These are phyloP conservation scores for Trichoderma afroharzianum DNA, from an alignment of 2,329 filamentous ascomycete species.

Conservation along the genomic window DNA sequence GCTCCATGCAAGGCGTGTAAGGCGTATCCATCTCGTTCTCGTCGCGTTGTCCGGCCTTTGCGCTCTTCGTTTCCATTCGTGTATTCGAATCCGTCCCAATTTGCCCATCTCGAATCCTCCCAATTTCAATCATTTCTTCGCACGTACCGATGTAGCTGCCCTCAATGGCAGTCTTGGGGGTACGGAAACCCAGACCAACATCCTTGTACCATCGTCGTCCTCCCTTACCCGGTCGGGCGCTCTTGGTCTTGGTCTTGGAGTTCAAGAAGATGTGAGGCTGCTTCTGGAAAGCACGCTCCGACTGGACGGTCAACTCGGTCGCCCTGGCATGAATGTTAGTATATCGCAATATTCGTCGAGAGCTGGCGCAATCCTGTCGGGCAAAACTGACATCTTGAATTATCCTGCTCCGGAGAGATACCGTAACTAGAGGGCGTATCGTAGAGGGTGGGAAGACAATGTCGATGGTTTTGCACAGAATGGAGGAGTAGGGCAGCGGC, in stretches of 20 bases:
- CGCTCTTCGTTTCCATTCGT: background rate
- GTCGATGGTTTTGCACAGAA: slow-evolving; percentile 35
- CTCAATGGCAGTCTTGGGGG: slow-evolving; percentile 97
- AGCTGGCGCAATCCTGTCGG: slow-evolving; percentile 19
- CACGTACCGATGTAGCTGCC: slow-evolving; percentile 97
- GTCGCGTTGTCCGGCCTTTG: background rate
- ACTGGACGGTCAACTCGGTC: slow-evolving; percentile 99
- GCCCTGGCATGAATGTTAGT: slow-evolving; percentile 61
- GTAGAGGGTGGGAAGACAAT: slow-evolving; percentile 35
- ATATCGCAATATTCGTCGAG: slow-evolving; percentile 22
- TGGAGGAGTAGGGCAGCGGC: slow-evolving; percentile 38
- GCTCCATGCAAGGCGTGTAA: background rate
- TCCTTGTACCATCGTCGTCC: slow-evolving; percentile 98
- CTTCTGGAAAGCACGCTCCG: slow-evolving; percentile 99
- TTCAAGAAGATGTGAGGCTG: slow-evolving; percentile 99
- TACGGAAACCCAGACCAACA: slow-evolving; percentile 98
- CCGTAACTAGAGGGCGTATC: slow-evolving; percentile 39
- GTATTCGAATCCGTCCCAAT: background rate
- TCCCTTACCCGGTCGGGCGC: slow-evolving; percentile 82
- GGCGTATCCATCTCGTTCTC: background rate
- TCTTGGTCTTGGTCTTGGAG: slow-evolving; percentile 86
- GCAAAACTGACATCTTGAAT: slow-evolving; percentile 41
- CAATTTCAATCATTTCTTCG: slow-evolving; percentile 20
- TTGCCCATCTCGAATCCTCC: background rate
- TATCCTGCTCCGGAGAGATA: slow-evolving; percentile 39